These are phyloP conservation scores for Hortaea sp. DNA, from an alignment of 2,329 filamentous ascomycete species.

Conservation along the genomic window DNA sequence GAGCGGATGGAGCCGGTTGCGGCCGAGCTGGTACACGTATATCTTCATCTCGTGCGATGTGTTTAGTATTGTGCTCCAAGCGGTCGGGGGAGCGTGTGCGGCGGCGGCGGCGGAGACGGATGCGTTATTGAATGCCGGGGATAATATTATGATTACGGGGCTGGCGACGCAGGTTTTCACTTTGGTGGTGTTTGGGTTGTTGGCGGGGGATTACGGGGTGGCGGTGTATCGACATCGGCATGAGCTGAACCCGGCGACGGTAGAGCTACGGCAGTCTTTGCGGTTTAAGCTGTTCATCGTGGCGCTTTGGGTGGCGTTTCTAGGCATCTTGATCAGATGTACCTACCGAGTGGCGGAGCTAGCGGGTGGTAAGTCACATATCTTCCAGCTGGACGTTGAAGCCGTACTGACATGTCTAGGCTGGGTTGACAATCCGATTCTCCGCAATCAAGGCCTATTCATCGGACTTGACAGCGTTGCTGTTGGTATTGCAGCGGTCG, in stretches of 20 bases:
- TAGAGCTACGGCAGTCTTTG: conserved; percentile 25
- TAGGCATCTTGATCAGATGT: conserved; percentile 20
- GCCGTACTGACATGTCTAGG: background rate
- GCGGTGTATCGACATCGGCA: conserved; percentile 11
- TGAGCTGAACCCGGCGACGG: conserved; percentile 15
- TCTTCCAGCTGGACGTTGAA: background rate
- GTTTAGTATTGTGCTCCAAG: conserved; percentile 49
- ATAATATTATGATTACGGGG: conserved; percentile 49
- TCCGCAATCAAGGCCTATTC: conserved; percentile 18
- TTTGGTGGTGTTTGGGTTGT: conserved; percentile 37
- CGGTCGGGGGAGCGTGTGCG: conserved; percentile 44
- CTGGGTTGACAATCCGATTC: conserved; percentile 12
- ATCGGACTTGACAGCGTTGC: conserved; percentile 26
- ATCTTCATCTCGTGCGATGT: conserved; percentile 53
- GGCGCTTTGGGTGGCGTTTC: conserved; percentile 16
- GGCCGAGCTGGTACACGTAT: conserved; percentile 34
- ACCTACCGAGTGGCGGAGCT: conserved; percentile 22
- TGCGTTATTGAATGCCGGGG: conserved; percentile 36
- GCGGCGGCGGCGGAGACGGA: conserved; percentile 40
- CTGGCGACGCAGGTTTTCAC: conserved; percentile 48
- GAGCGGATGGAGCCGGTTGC: conserved; percentile 15
- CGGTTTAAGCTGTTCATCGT: conserved; percentile 20
- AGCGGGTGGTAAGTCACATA: conserved; percentile 12
- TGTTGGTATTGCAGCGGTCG: conserved; percentile 17
- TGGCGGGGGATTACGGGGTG: conserved; percentile 29